A percentile compares a stretch with the other conserved stretches of the same genome.
These are phyloP conservation scores for Trametes polyzona DNA, from an alignment of 1,284 basidiomycete species.

Conservation along the genomic window DNA sequence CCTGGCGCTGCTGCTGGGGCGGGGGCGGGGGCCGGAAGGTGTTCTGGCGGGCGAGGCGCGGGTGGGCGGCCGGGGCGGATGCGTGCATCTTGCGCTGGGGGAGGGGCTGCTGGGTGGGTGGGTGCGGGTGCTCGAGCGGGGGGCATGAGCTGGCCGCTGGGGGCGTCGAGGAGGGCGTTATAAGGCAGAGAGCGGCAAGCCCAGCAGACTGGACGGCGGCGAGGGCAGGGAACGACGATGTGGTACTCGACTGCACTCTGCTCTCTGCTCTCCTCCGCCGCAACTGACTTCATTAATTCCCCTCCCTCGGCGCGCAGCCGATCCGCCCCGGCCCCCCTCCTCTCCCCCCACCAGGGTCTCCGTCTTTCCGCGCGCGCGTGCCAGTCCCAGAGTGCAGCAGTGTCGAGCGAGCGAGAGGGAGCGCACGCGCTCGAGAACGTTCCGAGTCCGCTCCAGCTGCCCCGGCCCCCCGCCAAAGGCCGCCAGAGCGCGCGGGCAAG, in stretches of 20 bases:
- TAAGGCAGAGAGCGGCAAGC: constrained; percentile 9
- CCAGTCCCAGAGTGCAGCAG: neutral
- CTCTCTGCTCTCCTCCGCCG: neutral
- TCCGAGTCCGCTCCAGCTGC: no score
- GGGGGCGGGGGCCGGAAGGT: neutral
- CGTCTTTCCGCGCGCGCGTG: neutral
- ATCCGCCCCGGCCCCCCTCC: constrained; percentile 18
- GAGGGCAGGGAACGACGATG: constrained; percentile 22
- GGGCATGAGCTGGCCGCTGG: constrained; percentile 11
- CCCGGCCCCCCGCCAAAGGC: no score
- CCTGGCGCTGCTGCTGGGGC: neutral
- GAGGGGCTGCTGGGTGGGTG: neutral
- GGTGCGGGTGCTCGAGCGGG: constrained; percentile 8
- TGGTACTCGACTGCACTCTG: constrained; percentile 23
- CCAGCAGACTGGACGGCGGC: constrained; percentile 24
- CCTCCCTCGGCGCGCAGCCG: constrained; percentile 13
- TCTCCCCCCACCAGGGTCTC: neutral
- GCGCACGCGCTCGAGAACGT: neutral
- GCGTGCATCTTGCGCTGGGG: constrained; percentile 6
- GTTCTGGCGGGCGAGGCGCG: neutral
- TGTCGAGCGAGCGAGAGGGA: neutral
- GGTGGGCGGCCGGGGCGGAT: neutral
- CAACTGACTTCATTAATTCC: constrained; percentile 12
- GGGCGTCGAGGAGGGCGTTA: constrained; percentile 5
- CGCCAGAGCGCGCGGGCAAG: no score